Percentiles rank a stretch among this genome's conserved stretches.
These are phyloP conservation scores for Amphirosellinia nigrospora DNA, from an alignment of 495 filamentous ascomycete species.

Conservation along the genomic window DNA sequence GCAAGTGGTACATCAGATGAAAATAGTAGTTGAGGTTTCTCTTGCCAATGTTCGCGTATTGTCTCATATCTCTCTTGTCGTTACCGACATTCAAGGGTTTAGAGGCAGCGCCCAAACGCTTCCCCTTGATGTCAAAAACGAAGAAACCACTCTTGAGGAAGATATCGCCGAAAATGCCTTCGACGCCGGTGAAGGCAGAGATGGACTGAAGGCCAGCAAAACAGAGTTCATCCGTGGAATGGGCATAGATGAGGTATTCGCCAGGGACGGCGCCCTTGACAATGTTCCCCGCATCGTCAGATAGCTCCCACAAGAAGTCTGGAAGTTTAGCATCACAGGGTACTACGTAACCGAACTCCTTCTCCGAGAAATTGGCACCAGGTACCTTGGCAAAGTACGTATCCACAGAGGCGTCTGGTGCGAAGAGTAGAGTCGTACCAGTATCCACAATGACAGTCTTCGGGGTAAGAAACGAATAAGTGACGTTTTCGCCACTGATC, in stretches of 20 bases:
- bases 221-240: slow-evolving; percentile 58
- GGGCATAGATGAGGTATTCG: slow-evolving; percentile 68
- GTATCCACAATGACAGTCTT: slow-evolving; percentile 79
- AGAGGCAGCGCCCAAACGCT: slow-evolving; percentile 68
- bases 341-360: slow-evolving; percentile 66
- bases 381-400: slow-evolving; percentile 70
- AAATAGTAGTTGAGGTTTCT: not conserved
- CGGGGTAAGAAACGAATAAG: slow-evolving; percentile 49
- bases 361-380: slow-evolving; percentile 60
- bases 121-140: slow-evolving; percentile 73
- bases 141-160: slow-evolving; percentile 78
- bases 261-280: slow-evolving; percentile 69
- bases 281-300: slow-evolving; percentile 63
- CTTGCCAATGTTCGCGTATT: not conserved
- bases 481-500: slow-evolving; percentile 57
- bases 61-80: slow-evolving; percentile 19
- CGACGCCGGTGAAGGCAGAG: slow-evolving; percentile 44
- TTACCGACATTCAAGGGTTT: slow-evolving; percentile 46
- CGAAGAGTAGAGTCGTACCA: slow-evolving; percentile 72
- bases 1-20: slow-evolving; percentile 9
- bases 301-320: slow-evolving; percentile 55
- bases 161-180: slow-evolving; percentile 73
- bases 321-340: slow-evolving; percentile 66
- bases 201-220: slow-evolving; percentile 75
- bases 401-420: slow-evolving; percentile 64